Conservation (phyloP, 129 eudicot species). For the Arctium minus region DNA sequence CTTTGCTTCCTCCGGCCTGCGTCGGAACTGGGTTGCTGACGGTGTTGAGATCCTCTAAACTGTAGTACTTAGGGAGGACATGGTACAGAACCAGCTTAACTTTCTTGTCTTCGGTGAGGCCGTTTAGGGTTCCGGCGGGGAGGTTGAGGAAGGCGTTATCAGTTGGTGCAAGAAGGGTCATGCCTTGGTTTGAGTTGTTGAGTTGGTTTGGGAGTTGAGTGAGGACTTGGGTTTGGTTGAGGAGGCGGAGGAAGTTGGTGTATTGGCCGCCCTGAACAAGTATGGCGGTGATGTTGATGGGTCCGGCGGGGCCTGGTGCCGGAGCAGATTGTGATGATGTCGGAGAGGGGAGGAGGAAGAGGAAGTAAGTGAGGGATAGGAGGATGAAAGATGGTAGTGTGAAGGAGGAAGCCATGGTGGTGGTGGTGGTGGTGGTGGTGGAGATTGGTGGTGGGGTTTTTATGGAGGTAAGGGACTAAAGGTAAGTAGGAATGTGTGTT, state of each 20-base stretch:
- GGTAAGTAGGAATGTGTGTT: slow-evolving; percentile 16
- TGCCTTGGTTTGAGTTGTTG: slow-evolving; percentile 68
- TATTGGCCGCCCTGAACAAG: slow-evolving; percentile 57
- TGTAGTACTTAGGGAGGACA: slow-evolving; percentile 60
- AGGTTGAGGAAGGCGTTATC: slow-evolving; percentile 80
- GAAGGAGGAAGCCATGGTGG: slow-evolving; percentile 23
- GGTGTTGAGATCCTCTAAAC: slow-evolving; percentile 27
- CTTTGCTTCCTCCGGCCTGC: slow-evolving; percentile 46
- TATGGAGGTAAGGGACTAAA: slow-evolving; percentile 3
- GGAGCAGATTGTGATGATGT: slow-evolving; percentile 53
- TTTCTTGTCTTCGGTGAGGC: slow-evolving; percentile 39
- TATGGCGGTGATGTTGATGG: slow-evolving; percentile 57
- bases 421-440: slow-evolving; percentile 17
- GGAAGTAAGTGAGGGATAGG: slow-evolving; percentile 25
- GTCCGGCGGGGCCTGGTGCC: slow-evolving; percentile 56
- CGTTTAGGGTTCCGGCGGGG: slow-evolving; percentile 65
- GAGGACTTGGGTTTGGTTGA: slow-evolving; percentile 45
- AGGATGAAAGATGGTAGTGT: slow-evolving; percentile 11
- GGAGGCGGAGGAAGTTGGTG: slow-evolving; percentile 47
- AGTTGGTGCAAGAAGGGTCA: slow-evolving; percentile 88
- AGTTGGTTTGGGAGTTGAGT: slow-evolving; percentile 61
- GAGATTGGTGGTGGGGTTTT: slow-evolving; percentile 21
- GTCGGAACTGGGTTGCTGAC: slow-evolving; percentile 86
- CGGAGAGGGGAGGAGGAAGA: slow-evolving; percentile 24
- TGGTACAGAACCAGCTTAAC: slow-evolving; percentile 66